Evolutionary conservation across 1,284 basidiomycete species (phyloP).

Genomic region (Moesziomyces sp.): DNA sequence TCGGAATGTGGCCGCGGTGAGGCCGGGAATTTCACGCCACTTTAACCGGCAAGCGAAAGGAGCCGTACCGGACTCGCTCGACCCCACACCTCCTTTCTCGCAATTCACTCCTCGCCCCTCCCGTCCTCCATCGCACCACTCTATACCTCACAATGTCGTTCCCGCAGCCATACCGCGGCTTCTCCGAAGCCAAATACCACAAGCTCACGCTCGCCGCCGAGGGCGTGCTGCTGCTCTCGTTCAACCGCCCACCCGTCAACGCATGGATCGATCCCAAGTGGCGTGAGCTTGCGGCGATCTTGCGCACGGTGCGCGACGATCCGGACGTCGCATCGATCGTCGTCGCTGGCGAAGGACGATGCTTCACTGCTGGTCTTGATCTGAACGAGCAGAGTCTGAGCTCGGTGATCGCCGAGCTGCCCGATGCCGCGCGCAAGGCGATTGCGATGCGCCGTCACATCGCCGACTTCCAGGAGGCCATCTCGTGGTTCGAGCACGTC

Average conservation of each 20-base stretch:
- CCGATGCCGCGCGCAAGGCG: constrained; percentile 61
- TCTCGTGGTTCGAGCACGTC: constrained; percentile 72
- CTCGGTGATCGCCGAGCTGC: constrained; percentile 26
- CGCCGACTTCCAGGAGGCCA: constrained; percentile 65
- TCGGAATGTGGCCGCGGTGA: background rate
- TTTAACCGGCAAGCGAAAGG: constrained; percentile 11
- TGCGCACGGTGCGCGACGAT: constrained; percentile 52
- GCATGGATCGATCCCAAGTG: constrained; percentile 61
- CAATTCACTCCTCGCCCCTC: background rate
- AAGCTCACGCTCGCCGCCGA: constrained; percentile 49
- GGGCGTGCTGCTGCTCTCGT: constrained; percentile 57
- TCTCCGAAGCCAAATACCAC: constrained; percentile 48
- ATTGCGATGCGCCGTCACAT: constrained; percentile 56
- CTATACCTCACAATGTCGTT: constrained; percentile 29
- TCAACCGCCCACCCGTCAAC: constrained; percentile 64
- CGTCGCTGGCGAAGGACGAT: constrained; percentile 59
- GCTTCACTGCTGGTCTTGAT: constrained; percentile 67
- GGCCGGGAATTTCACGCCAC: constrained; percentile 8
- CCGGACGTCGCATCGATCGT: constrained; percentile 62
- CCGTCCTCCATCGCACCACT: background rate
- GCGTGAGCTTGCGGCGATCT: constrained; percentile 60
- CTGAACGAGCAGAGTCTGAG: constrained; percentile 35
- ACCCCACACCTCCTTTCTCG: constrained; percentile 3
- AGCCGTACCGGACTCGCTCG: constrained; percentile 5
- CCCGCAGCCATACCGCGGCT: constrained; percentile 43